Conservation (phyloP, 2,329 filamentous ascomycete genomes). For the Aspergillus unguis region DNA sequence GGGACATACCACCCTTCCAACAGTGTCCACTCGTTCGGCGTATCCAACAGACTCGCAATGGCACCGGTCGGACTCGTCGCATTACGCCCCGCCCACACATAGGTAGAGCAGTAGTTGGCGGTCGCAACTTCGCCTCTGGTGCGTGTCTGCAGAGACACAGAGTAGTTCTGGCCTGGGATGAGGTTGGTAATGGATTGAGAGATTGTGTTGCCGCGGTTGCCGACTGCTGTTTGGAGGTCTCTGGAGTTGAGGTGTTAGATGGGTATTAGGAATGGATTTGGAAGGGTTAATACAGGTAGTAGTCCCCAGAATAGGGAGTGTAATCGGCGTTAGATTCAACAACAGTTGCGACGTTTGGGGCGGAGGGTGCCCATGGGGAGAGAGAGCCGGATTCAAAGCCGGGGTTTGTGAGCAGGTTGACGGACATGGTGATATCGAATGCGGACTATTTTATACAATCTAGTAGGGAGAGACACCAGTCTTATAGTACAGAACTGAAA, state of each 20-base stretch:
- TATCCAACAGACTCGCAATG: constrained; percentile 11
- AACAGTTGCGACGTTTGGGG: constrained; percentile 19
- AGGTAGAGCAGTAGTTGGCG: constrained; percentile 17
- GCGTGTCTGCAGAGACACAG: constrained; percentile 17
- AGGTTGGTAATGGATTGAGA: constrained; percentile 19
- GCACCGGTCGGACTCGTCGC: constrained; percentile 11
- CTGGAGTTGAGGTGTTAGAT: constrained; percentile 6
- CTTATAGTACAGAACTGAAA: background rate
- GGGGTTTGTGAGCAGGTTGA: constrained; percentile 22
- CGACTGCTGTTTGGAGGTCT: constrained; percentile 19
- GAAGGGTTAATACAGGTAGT: constrained; percentile 18
- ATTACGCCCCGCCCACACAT: constrained; percentile 19
- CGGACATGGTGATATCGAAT: background rate
- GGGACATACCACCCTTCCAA: constrained; percentile 18
- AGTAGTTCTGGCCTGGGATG: constrained; percentile 14
- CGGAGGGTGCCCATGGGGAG: constrained; percentile 20
- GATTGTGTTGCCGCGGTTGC: constrained; percentile 20
- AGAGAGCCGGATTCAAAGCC: constrained; percentile 23
- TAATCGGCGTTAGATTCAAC: constrained; percentile 12
- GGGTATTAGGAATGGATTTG: background rate
- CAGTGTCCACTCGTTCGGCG: constrained; percentile 17
- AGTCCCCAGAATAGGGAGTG: constrained; percentile 18
- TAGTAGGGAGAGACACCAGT: background rate
- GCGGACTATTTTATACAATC: background rate
- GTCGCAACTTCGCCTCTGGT: constrained; percentile 3